A percentile compares a stretch with the other conserved stretches of the same genome.
These are phyloP conservation scores for Trypanosoma avium DNA, from an alignment of 208 protist genomes.

Conservation along the genomic window DNA sequence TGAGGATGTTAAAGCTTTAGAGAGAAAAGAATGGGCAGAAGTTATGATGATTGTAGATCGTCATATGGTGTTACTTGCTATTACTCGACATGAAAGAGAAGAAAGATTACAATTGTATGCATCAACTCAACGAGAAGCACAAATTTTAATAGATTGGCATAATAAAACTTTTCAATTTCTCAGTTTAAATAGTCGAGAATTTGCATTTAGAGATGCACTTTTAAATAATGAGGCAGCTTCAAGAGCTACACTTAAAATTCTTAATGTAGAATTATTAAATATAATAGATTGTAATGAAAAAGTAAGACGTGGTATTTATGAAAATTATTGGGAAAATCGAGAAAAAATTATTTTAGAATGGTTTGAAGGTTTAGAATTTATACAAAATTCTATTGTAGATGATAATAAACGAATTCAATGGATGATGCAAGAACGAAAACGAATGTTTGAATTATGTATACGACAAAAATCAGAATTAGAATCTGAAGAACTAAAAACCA, in stretches of 20 bases:
- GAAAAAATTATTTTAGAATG: slow-evolving; percentile 26
- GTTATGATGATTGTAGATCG: slow-evolving; percentile 22
- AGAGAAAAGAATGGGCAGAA: slow-evolving; percentile 26
- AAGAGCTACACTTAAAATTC: slow-evolving; percentile 23
- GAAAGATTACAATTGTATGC: slow-evolving; percentile 23
- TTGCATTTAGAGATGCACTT: slow-evolving; percentile 13
- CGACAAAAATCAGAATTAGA: slow-evolving; percentile 7
- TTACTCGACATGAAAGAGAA: slow-evolving; percentile 48
- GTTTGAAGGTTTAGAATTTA: slow-evolving; percentile 9
- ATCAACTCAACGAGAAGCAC: slow-evolving; percentile 22
- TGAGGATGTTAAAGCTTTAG: slow-evolving; percentile 26
- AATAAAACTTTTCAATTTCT: slow-evolving; percentile 1
- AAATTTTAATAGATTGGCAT: slow-evolving; percentile 20
- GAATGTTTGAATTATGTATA: slow-evolving; percentile 4
- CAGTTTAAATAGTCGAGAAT: slow-evolving; percentile 13
- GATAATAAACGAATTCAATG: not conserved
- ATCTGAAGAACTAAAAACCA: slow-evolving; percentile 16
- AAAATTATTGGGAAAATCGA: slow-evolving; percentile 8
- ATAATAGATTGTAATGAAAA: slow-evolving; percentile 17
- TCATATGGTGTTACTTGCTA: slow-evolving; percentile 29
- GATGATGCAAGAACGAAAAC: slow-evolving; percentile 9
- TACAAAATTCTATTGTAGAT: slow-evolving; percentile 2
- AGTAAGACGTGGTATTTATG: slow-evolving; percentile 10
- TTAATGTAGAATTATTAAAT: slow-evolving; percentile 14
- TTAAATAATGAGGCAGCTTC: slow-evolving; percentile 30